These are phyloP conservation scores for Aureobasidium pullulans DNA, from an alignment of 2,329 filamentous ascomycete species.

Conservation along the genomic window DNA sequence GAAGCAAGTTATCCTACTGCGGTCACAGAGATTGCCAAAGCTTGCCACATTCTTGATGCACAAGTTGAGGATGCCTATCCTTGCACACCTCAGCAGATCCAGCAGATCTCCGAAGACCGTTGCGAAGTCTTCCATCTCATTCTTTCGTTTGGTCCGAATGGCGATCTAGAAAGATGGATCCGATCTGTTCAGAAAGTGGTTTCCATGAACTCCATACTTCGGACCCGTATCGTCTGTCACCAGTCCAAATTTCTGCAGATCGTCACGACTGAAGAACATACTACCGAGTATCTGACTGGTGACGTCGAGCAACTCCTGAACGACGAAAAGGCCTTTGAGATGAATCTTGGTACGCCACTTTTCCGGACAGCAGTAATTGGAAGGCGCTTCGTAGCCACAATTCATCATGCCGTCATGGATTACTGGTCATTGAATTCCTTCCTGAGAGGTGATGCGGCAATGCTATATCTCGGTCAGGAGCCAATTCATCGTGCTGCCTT, in stretches of 20 bases:
- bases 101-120: background rate
- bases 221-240: background rate
- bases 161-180: background rate
- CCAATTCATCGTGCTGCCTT: background rate
- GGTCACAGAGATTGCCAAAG: background rate
- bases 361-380: background rate
- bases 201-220: background rate
- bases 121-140: background rate
- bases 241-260: background rate
- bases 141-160: background rate
- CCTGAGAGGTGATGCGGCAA: background rate
- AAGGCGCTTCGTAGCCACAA: background rate
- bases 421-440: background rate
- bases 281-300: background rate
- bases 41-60: background rate
- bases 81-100: background rate
- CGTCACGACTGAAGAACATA: background rate
- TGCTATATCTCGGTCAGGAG: background rate
- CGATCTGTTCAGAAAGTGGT: background rate
- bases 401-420: background rate
- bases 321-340: background rate
- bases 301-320: background rate
- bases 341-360: background rate
- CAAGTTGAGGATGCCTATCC: background rate
- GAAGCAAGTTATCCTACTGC: background rate